A percentile compares a stretch with the other conserved stretches of the same genome.
phyloP scores from a whole-genome alignment of 1,284 basidiomycete genomes.

The Mycena sp. region DNA sequence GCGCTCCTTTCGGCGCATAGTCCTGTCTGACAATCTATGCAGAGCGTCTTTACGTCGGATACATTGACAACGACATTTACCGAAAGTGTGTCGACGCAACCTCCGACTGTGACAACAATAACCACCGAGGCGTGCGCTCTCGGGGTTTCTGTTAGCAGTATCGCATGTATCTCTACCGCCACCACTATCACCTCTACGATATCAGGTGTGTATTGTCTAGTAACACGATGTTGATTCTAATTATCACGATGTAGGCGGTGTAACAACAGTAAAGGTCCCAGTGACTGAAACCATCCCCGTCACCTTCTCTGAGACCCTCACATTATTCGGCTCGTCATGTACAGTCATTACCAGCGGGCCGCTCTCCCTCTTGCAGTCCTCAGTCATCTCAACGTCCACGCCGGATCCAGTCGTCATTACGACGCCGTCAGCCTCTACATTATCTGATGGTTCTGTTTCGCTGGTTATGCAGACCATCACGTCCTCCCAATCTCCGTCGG shows the following conservation, averaged over 20 bases:
- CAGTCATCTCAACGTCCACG: constrained; percentile 14
- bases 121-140: constrained; percentile 21
- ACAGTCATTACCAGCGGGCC: constrained; percentile 32
- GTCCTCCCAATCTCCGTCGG: constrained; percentile 38
- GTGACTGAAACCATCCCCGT: constrained; percentile 40
- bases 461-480: constrained; percentile 41
- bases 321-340: constrained; percentile 50
- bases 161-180: constrained; percentile 28
- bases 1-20: neutral
- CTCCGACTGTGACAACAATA: constrained; percentile 30
- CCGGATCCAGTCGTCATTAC: constrained; percentile 31
- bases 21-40: neutral
- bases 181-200: constrained; percentile 38
- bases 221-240: neutral
- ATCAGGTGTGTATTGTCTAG: constrained; percentile 22
- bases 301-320: constrained; percentile 35
- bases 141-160: constrained; percentile 6
- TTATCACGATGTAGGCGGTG: neutral
- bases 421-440: constrained; percentile 38
- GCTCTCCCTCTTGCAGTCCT: neutral
- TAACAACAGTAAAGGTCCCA: constrained; percentile 34
- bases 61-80: constrained; percentile 30
- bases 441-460: constrained; percentile 46
- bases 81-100: constrained; percentile 27
- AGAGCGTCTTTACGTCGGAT: constrained; percentile 28